Evolutionary conservation across 345 rosid genomes (phyloP), one percentile per base, ranked within the genome.

Genomic region (Gossypium rotundifolium): DNA sequence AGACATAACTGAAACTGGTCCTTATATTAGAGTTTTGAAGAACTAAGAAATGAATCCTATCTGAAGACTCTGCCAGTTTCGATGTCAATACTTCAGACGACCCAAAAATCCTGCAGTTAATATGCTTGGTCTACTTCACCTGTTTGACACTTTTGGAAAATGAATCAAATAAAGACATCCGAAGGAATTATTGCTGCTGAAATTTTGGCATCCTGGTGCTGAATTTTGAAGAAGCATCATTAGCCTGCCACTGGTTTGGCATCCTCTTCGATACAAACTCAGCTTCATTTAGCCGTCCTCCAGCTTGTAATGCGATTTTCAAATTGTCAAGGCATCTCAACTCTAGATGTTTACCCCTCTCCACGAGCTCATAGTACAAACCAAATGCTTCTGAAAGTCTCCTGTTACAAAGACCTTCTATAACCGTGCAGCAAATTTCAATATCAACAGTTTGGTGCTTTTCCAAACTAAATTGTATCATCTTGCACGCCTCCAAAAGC

Each of bases 251-350:
- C 49, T 79, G 65, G 11, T 69, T 74, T 42, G 83, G 77, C 80
- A 89, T 88, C 78, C 88, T 93, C 89, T 85, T 88, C 6, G 74
- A 68, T 66, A 93, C 81, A 85, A 89, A 93, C 33, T 83, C 73
- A 51, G 89, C 87, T 83, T 90, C 93, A 23, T 80, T 83, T 62
- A 22, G 71, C 73, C 68, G 83, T 55, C 89, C 92, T 61, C 79
- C 87, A 61, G 81, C 83, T 78, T 82, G 83, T 42, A 93, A 83
- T 72, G 91, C 82, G 75, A 65, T 73, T 77, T 66, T 84, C 85
- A 93, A 73, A 74, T 78, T 84, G 67, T 84, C 82, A 11, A 83
- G 66, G 81, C 93, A 86, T 71, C 81, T 79, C 82, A 91, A 86
- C 69, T 83, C 79, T 65, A 72, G 83, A 76, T 81, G 79, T 18